Base-by-base conservation (phyloP, 2,329 filamentous ascomycete genomes). In the Dothiorella sarmentorum region DNA sequence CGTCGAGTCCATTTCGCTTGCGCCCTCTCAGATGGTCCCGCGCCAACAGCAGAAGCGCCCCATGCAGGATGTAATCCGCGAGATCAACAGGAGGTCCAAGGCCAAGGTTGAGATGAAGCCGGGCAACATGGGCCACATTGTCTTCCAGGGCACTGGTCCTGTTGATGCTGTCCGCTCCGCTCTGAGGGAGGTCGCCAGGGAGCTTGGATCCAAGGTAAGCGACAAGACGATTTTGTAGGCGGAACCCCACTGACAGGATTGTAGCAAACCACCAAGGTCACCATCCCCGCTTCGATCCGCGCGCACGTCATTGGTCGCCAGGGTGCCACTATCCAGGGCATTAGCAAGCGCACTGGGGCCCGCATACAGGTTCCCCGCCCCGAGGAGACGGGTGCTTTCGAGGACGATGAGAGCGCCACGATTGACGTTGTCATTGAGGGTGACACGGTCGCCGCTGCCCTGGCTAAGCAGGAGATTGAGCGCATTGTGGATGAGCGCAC, bases 281-380 rank as follows among this genome's bases (percentile, higher is more conserved):
- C 89, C 2, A 88, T 99, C 63, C 94, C 93, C 55, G 83, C 87
- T 49, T 93, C 91, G 37, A 85, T 91, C 20, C 86, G 91, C 62
- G 85, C 92, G 56, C 88, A 93, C 74, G 92, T 99, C 74, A 97
- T 99, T 71, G 95, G 94, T 66, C 91, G 90, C 70, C 87, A 89
- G 70, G 95, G 95, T 60, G 84, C 90, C 24, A 93, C 88, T 62
- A 95, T 99, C 72, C 93, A 95, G 76, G 84, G 88, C 45, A 86
- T 99, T 56, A 90, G 93, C 75, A 90, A 93, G 73, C 88, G 89
- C 73, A 94, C 91, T 3, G 92, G 93, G 62, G 93, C 94, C 56
- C 86, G 86, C 64, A 92, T 99, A 68, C 90, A 96, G 71, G 85
- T 99, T 61, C 92, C 93, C 61, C 92, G 89, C 75, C 81, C 82